Conservation (phyloP, 2,329 filamentous ascomycete species). For the Rutstroemia sp. region DNA sequence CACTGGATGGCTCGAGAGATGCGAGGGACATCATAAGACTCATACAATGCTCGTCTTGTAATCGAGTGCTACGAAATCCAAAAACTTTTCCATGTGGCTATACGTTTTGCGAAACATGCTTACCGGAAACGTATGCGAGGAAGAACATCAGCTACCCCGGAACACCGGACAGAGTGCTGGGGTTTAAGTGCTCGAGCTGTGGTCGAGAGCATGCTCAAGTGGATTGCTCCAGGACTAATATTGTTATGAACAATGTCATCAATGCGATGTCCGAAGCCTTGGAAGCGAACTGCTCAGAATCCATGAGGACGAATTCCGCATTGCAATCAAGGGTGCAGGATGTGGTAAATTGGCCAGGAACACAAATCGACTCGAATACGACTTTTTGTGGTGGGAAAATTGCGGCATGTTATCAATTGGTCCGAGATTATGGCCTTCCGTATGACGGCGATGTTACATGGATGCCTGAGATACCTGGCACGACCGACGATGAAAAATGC, state of each 20-base stretch:
- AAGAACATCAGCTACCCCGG: slow-evolving; percentile 72
- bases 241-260: not conserved
- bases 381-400: no score
- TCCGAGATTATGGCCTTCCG: no score
- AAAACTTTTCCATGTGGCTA: slow-evolving; percentile 76
- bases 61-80: slow-evolving; percentile 57
- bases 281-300: not conserved
- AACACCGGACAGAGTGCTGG: slow-evolving; percentile 55
- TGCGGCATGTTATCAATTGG: no score
- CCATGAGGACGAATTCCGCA: not conserved
- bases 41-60: slow-evolving; percentile 72
- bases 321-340: not conserved
- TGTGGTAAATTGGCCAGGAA: not conserved
- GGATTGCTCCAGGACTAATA: slow-evolving; percentile 63
- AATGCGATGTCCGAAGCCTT: not conserved
- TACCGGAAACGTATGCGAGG: slow-evolving; percentile 55
- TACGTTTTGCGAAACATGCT: slow-evolving; percentile 66
- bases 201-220: slow-evolving; percentile 63
- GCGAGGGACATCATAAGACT: slow-evolving; percentile 61
- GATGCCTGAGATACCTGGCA: no score
- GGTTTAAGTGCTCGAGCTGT: slow-evolving; percentile 43
- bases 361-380: no score
- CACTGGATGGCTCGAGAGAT: slow-evolving; percentile 31
- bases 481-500: no score
- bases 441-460: no score